These are phyloP conservation scores for Xylariaceae sp. DNA, from an alignment of 2,329 filamentous ascomycete species.

Conservation along the genomic window DNA sequence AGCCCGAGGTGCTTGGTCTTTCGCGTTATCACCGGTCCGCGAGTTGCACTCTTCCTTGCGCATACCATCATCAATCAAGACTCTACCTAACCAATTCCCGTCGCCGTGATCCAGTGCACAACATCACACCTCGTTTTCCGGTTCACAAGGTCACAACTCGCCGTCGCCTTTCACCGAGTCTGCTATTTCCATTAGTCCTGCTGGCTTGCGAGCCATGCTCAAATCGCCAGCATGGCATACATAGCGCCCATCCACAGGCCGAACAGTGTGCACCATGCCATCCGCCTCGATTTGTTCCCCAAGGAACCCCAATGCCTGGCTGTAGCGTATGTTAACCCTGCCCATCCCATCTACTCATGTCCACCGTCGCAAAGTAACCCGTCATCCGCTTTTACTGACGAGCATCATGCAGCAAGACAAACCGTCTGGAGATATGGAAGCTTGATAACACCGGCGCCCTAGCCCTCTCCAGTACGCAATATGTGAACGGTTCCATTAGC, in stretches of 20 bases:
- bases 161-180: not conserved
- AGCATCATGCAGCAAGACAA: conserved; percentile 60
- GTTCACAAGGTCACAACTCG: not conserved
- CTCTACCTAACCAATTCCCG: not conserved
- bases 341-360: not conserved
- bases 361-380: not conserved
- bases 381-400: conserved; percentile 27
- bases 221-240: conserved; percentile 69
- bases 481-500: conserved; percentile 78
- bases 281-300: conserved; percentile 72
- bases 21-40: no score
- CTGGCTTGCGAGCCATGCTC: conserved; percentile 23
- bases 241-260: conserved; percentile 88
- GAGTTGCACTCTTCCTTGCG: no score
- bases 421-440: conserved; percentile 79
- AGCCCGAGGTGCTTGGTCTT: no score
- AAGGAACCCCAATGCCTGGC: conserved; percentile 75
- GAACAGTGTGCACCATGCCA: conserved; percentile 83
- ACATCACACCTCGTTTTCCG: not conserved
- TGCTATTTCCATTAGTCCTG: not conserved
- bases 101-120: not conserved
- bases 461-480: conserved; percentile 53
- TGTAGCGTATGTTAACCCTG: conserved; percentile 63
- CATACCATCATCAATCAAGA: not conserved
- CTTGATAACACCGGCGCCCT: conserved; percentile 61